Evolutionary conservation across 2,329 filamentous ascomycete species (phyloP).

Genomic region (Drechmeria coniospora): DNA sequence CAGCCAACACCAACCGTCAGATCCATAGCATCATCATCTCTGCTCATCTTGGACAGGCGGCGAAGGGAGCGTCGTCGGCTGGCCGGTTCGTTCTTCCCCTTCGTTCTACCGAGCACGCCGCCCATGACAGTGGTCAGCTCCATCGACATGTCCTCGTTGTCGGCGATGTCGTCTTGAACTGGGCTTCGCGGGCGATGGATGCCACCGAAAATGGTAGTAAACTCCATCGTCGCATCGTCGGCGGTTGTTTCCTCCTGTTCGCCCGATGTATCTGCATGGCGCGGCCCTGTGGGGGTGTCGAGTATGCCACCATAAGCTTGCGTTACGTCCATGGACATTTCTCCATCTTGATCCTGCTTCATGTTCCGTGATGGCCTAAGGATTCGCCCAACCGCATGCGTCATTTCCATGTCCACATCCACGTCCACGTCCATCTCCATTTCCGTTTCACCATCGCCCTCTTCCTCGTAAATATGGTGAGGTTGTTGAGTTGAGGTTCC

Average conservation of each 20-base stretch:
- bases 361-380: constrained; percentile 28
- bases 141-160: constrained; percentile 63
- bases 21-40: constrained; percentile 26
- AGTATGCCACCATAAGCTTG: constrained; percentile 69
- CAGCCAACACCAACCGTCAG: constrained; percentile 43
- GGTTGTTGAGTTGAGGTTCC: constrained; percentile 21
- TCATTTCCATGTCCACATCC: constrained; percentile 36
- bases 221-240: constrained; percentile 53
- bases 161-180: constrained; percentile 19
- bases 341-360: constrained; percentile 33
- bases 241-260: constrained; percentile 18
- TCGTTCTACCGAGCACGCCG: constrained; percentile 27
- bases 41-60: constrained; percentile 15
- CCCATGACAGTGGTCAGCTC: constrained; percentile 56
- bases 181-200: constrained; percentile 32
- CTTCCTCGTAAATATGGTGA: constrained; percentile 3
- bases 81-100: constrained; percentile 9
- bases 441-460: constrained; percentile 13
- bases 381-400: constrained; percentile 39
- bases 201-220: constrained; percentile 62
- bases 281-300: constrained; percentile 17
- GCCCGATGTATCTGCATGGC: constrained; percentile 1
- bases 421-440: constrained; percentile 21
- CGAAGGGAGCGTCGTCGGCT: constrained; percentile 10
- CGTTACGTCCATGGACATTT: constrained; percentile 92